Evolutionary conservation across 441 rosid species (phyloP).

Genomic region (Gossypium lobatum): DNA sequence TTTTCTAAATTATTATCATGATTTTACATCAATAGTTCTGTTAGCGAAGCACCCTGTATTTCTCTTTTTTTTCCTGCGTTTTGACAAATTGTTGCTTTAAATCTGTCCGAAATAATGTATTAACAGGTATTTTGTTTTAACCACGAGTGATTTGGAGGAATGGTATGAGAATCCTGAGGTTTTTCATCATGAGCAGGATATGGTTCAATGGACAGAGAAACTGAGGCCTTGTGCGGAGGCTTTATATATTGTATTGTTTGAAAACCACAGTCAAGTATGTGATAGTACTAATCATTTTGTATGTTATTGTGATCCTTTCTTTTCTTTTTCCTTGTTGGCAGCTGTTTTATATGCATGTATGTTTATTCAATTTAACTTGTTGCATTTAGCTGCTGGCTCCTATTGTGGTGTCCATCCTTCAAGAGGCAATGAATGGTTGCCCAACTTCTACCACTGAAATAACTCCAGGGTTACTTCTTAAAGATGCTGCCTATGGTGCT

Average conservation of each 20-base stretch:
- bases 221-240: constrained; percentile 97
- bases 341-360: constrained; percentile 11
- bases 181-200: constrained; percentile 98
- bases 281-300: constrained; percentile 14
- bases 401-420: constrained; percentile 87
- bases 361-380: constrained; percentile 22
- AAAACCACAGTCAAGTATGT: constrained; percentile 93
- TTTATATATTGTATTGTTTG: constrained; percentile 89
- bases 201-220: constrained; percentile 97
- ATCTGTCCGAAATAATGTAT: constrained; percentile 23
- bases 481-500: constrained; percentile 98
- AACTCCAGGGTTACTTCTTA: constrained; percentile 80
- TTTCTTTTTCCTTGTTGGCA: constrained; percentile 1
- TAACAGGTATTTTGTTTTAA: constrained; percentile 89
- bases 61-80: not conserved
- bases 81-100: constrained; percentile 12
- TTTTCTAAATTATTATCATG: not conserved
- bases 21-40: not conserved
- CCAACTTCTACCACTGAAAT: constrained; percentile 76
- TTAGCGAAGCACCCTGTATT: not conserved
- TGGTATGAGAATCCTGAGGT: constrained; percentile 92
- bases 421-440: constrained; percentile 87
- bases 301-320: not conserved
- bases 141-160: constrained; percentile 80
- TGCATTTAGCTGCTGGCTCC: constrained; percentile 78